Percentiles rank a stretch among this genome's conserved stretches.
These are phyloP conservation scores for Phaeoacremonium minimum DNA, from an alignment of 2,329 filamentous ascomycete species.

Conservation along the genomic window DNA sequence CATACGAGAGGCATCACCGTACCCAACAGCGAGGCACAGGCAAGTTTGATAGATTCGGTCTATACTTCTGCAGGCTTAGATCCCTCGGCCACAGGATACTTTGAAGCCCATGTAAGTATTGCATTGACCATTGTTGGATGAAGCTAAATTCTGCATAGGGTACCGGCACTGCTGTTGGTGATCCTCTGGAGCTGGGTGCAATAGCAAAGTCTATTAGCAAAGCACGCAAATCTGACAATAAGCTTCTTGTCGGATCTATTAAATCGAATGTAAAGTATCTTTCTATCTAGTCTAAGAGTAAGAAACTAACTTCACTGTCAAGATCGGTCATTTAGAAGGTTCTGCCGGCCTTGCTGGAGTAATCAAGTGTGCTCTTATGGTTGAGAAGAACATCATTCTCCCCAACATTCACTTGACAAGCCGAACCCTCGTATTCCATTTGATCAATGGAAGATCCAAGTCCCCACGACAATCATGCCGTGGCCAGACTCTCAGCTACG, in stretches of 20 bases:
- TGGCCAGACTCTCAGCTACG: slow-evolving; percentile 8
- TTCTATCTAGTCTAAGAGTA: no score
- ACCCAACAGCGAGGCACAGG: slow-evolving; percentile 27
- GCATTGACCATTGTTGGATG: no score
- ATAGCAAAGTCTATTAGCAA: slow-evolving; percentile 22
- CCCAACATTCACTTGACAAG: slow-evolving; percentile 15
- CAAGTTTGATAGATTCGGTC: slow-evolving; percentile 23
- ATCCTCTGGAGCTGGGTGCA: slow-evolving; percentile 33
- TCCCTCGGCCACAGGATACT: slow-evolving; percentile 21
- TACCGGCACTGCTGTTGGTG: slow-evolving; percentile 33
- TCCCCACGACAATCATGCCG: slow-evolving; percentile 4
- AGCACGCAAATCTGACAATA: slow-evolving; percentile 12
- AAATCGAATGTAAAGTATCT: no score
- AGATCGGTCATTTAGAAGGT: slow-evolving; percentile 24
- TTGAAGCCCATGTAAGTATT: slow-evolving; percentile 36
- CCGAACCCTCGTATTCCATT: slow-evolving; percentile 20
- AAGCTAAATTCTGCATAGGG: no score
- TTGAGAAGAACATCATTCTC: slow-evolving; percentile 19
- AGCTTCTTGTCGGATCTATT: slow-evolving; percentile 17
- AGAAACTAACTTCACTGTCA: no score
- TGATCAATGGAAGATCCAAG: slow-evolving; percentile 20
- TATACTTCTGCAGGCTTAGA: slow-evolving; percentile 23
- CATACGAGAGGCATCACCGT: slow-evolving; percentile 31
- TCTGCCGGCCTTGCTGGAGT: slow-evolving; percentile 18
- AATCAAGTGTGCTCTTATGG: slow-evolving; percentile 17